These are phyloP conservation scores for Aspergillus neotritici DNA, from an alignment of 2,329 filamentous ascomycete genomes.

Conservation along the genomic window DNA sequence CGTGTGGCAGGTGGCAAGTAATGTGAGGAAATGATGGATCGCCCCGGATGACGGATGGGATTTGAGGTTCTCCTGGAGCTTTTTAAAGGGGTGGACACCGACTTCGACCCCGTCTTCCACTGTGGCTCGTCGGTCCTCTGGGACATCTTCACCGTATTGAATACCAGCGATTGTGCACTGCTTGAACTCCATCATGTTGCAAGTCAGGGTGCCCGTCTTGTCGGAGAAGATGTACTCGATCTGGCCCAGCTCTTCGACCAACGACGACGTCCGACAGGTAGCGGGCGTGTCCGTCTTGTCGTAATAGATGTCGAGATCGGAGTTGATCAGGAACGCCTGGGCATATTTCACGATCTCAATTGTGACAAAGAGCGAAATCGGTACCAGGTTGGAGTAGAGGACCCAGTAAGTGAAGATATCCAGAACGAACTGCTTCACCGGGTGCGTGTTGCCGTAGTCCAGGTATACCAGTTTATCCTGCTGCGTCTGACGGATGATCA, in stretches of 20 bases:
- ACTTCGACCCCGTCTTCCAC: slow-evolving; percentile 70
- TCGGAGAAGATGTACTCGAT: slow-evolving; percentile 98
- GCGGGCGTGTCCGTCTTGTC: slow-evolving; percentile 91
- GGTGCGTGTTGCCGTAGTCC: slow-evolving; percentile 57
- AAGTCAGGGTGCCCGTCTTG: slow-evolving; percentile 96
- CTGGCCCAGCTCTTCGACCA: slow-evolving; percentile 96
- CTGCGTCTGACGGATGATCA: slow-evolving; percentile 66
- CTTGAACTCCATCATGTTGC: slow-evolving; percentile 98
- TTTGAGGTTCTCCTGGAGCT: slow-evolving; percentile 63
- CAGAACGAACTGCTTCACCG: slow-evolving; percentile 77
- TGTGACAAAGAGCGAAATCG: slow-evolving; percentile 95
- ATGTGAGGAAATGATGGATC: slow-evolving; percentile 77
- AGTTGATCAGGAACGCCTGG: slow-evolving; percentile 95
- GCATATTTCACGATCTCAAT: slow-evolving; percentile 97
- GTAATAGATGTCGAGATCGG: slow-evolving; percentile 96
- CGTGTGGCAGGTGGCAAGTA: slow-evolving; percentile 89
- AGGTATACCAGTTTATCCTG: slow-evolving; percentile 66
- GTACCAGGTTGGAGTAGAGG: slow-evolving; percentile 89
- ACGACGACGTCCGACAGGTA: slow-evolving; percentile 88
- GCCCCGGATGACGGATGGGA: slow-evolving; percentile 54
- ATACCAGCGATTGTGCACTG: slow-evolving; percentile 90
- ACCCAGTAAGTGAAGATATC: slow-evolving; percentile 99
- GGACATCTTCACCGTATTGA: slow-evolving; percentile 86
- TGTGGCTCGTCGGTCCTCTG: slow-evolving; percentile 79
- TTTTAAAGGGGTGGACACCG: slow-evolving; percentile 79